Base-by-base conservation (phyloP, 2,329 filamentous ascomycete species). In the Chaetomiaceae sp. region DNA sequence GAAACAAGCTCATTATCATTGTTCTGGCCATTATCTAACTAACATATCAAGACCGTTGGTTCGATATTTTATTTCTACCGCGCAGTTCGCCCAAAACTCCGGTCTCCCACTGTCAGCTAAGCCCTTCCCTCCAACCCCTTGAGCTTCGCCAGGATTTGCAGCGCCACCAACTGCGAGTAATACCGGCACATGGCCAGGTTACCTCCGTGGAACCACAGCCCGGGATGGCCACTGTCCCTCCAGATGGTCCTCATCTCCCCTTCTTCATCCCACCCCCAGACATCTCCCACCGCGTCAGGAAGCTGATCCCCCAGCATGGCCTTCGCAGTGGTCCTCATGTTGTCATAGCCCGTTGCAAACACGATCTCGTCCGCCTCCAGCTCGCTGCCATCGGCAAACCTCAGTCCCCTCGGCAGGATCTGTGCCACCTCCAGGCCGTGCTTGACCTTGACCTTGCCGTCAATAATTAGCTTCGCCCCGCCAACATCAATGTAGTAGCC, bases 401-500 rank as follows among this genome's bases (percentile, higher is more conserved):
- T 63, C 0, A 77, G 55, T 1, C 72, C 74, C 0, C 68, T 59
- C 0, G 73, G 67, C 0, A 76, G 69, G 2, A 86, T 73, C 19
- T 71, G 66, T 2, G 66, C 61, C 13, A 86, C 77, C 10, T 80
- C 77, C 4, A 76, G 74, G 1, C 77, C 79, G 35, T 80, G 76
- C 62, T 79, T 79, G 21, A 87, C 69, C 57, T 79, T 80, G 63
- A 87, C 80, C 61, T 79, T 81, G 0, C 83, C 82, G 12, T 84
- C 78, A 2, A 72, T 71, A 51, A 87, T 84, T 20, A 86, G 71
- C 59, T 78, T 66, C 0, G 77, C 79, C 0, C 76, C 79, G 0
- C 85, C 85, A 1, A 86, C 82, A 54, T 87, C 81, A 55, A 87
- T 83, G 65, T 87, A 87, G 62, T 86, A 87, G 0, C 84, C 83